These are phyloP conservation scores for Pichia paraexigua DNA, from an alignment of 805 yeast genomes.

Conservation along the genomic window DNA sequence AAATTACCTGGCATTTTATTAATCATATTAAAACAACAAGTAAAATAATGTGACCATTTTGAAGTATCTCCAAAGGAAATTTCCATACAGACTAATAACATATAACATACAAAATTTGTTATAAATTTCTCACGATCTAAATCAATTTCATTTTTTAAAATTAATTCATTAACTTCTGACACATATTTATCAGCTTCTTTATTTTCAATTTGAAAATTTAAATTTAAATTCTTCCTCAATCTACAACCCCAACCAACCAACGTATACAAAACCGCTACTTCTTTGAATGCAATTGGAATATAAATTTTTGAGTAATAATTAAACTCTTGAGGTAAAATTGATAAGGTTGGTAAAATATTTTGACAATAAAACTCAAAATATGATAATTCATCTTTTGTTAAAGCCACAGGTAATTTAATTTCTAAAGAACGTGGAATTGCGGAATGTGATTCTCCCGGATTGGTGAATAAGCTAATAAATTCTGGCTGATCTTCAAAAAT, in stretches of 20 bases:
- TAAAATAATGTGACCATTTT: conserved; percentile 30
- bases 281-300: conserved; percentile 44
- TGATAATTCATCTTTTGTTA: conserved; percentile 13
- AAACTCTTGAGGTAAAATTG: conserved; percentile 38
- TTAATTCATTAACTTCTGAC: conserved; percentile 7
- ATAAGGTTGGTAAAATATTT: conserved; percentile 37
- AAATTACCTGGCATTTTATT: conserved; percentile 23
- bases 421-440: conserved; percentile 10
- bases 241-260: conserved; percentile 50
- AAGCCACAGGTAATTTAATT: conserved; percentile 16
- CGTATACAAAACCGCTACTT: conserved; percentile 39
- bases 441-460: neutral
- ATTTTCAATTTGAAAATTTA: conserved; percentile 18
- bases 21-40: conserved; percentile 21
- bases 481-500: conserved; percentile 13
- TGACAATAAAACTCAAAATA: conserved; percentile 42
- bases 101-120: conserved; percentile 22
- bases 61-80: conserved; percentile 27
- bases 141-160: conserved; percentile 6
- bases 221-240: conserved; percentile 14
- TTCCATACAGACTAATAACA: conserved; percentile 27
- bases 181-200: conserved; percentile 16
- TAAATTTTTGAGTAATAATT: conserved; percentile 47
- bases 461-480: conserved; percentile 6
- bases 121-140: conserved; percentile 18